Evolutionary conservation across 352 stramenopile species (phyloP).

Genomic region (Phytophthora agathidicida): DNA sequence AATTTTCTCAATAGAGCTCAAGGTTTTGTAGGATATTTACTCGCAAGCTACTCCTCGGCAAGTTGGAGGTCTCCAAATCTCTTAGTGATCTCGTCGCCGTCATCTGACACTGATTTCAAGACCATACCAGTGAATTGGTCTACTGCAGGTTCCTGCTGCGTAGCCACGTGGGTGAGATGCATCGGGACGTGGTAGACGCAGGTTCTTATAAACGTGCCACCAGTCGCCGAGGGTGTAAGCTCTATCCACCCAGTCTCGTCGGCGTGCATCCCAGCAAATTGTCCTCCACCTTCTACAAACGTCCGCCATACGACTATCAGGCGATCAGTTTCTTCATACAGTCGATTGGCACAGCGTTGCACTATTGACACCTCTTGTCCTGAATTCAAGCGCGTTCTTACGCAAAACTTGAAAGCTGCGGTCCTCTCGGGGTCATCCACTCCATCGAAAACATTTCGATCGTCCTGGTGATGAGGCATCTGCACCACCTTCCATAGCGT

Average conservation of each 20-base stretch:
- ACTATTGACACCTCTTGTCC: neutral
- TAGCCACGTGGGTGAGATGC: neutral
- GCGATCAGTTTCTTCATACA: constrained; percentile 46
- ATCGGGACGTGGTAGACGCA: constrained; percentile 4
- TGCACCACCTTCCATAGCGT: no score
- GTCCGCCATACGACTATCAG: constrained; percentile 53
- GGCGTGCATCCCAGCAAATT: constrained; percentile 10
- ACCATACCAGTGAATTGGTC: constrained; percentile 7
- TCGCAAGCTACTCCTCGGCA: neutral
- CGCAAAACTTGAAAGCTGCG: neutral
- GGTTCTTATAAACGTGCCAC: constrained; percentile 1
- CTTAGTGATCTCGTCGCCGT: neutral
- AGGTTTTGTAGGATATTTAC: constrained; percentile 15
- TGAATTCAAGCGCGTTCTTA: no score
- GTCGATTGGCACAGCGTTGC: constrained; percentile 29
- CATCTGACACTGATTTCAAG: neutral
- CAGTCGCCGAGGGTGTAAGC: neutral
- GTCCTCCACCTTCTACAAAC: constrained; percentile 35
- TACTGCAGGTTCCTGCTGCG: neutral
- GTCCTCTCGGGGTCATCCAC: neutral
- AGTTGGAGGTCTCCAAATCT: neutral
- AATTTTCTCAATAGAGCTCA: constrained; percentile 7
- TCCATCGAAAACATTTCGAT: neutral
- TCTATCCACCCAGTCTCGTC: constrained; percentile 13
- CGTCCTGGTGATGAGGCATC: constrained; percentile 6